These are phyloP conservation scores for Isabelozyma gotoi DNA, from an alignment of 805 yeast genomes.

Conservation along the genomic window DNA sequence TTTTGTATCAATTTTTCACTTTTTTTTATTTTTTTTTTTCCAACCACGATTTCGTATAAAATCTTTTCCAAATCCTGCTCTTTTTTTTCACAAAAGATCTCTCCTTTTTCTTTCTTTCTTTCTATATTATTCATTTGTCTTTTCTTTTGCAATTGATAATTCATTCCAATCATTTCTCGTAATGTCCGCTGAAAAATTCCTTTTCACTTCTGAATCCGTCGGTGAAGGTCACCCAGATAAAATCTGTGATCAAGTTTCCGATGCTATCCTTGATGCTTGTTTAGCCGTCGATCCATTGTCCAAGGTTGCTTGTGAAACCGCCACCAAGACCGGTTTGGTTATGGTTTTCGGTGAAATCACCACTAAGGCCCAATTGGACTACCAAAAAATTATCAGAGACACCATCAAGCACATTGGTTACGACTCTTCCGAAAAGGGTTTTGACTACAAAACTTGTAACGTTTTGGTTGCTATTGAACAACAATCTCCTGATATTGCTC, in stretches of 20 bases:
- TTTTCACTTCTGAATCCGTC: constrained; percentile 83
- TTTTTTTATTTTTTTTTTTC: constrained; percentile 3
- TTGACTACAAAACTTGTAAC: constrained; percentile 99
- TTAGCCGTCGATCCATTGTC: constrained; percentile 93
- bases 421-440: constrained; percentile 93
- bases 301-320: constrained; percentile 99
- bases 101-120: constrained; percentile 1
- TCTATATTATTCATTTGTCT: constrained; percentile 1
- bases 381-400: constrained; percentile 96
- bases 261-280: constrained; percentile 98
- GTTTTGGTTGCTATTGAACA: constrained; percentile 98
- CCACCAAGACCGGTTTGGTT: constrained; percentile 98
- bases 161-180: not conserved
- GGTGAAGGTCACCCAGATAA: constrained; percentile 96
- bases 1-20: not conserved
- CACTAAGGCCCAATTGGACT: constrained; percentile 92
- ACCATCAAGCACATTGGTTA: constrained; percentile 98
- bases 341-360: constrained; percentile 99
- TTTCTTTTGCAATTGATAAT: not conserved
- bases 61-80: not conserved
- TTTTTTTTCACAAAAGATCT: not conserved
- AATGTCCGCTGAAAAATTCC: constrained; percentile 40
- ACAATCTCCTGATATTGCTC: constrained; percentile 99
- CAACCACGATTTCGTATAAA: not conserved
- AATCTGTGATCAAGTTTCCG: constrained; percentile 98